A percentile compares a stretch with the other conserved stretches of the same genome.
Evolutionary conservation across 805 yeast genomes (phyloP).

Genomic region (Lipomyces starkeyi): DNA sequence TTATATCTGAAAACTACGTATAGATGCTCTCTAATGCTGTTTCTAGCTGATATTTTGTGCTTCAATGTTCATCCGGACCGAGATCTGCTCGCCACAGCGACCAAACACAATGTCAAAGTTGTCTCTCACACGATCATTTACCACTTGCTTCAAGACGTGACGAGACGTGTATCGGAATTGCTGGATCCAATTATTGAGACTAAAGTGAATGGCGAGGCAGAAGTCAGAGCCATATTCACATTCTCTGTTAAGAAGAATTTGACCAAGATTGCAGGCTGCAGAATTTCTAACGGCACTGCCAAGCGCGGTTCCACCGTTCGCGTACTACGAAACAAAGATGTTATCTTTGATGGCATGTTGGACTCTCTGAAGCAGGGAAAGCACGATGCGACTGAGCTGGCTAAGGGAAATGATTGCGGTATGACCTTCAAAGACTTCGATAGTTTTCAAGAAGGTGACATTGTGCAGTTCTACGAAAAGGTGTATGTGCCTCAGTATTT

Average conservation of each 20-base stretch:
- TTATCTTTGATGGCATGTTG: conserved; percentile 62
- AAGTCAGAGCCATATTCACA: conserved; percentile 71
- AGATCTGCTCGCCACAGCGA: conserved; percentile 65
- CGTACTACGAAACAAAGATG: conserved; percentile 59
- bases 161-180: conserved; percentile 62
- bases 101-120: conserved; percentile 60
- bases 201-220: conserved; percentile 69
- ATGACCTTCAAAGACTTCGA: conserved; percentile 70
- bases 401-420: conserved; percentile 92
- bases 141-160: conserved; percentile 83
- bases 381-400: conserved; percentile 76
- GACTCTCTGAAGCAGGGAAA: conserved; percentile 80
- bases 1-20: background rate
- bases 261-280: conserved; percentile 83
- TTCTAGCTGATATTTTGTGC: conserved; percentile 68
- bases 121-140: conserved; percentile 80
- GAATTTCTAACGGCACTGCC: conserved; percentile 71
- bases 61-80: conserved; percentile 77
- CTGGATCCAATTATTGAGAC: conserved; percentile 71
- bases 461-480: conserved; percentile 74
- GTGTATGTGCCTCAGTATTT: conserved; percentile 61
- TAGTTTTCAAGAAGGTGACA: conserved; percentile 75
- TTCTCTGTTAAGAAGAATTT: conserved; percentile 62
- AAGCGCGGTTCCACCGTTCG: conserved; percentile 63
- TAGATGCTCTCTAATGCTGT: background rate